Evolutionary conservation across 257 asterid genomes (phyloP).

Genomic region (Avicennia marina): DNA sequence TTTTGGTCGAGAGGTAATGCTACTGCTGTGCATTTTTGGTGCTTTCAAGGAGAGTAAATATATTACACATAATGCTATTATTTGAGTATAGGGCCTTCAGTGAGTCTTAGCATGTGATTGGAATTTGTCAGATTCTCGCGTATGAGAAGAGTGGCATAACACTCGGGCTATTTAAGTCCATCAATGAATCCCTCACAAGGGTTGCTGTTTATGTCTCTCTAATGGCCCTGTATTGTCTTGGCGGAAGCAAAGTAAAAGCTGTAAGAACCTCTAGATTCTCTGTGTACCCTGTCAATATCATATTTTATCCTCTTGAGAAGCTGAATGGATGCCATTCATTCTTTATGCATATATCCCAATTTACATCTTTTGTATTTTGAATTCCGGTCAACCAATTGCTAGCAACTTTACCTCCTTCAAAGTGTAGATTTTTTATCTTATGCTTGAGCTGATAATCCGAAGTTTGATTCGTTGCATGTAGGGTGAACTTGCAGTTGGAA

Average conservation of each 20-base stretch:
- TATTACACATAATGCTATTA: too few relatives aligned
- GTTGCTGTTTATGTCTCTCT: constrained; percentile 89
- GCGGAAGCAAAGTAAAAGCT: constrained; percentile 98
- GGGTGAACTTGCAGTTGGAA: constrained; percentile 96
- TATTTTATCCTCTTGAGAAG: constrained; percentile 3
- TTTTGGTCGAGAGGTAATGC: constrained; percentile 69
- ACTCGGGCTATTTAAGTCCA: constrained; percentile 78
- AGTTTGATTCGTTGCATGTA: constrained; percentile 29
- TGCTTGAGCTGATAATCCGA: too few relatives aligned
- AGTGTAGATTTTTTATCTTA: too few relatives aligned
- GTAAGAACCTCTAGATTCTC: constrained; percentile 49
- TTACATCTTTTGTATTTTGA: too few relatives aligned
- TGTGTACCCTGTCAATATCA: neutral
- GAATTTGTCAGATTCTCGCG: constrained; percentile 58
- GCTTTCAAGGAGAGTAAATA: neutral
- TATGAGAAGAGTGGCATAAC: constrained; percentile 81
- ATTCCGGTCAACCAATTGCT: too few relatives aligned
- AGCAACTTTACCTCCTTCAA: too few relatives aligned
- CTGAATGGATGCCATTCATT: too few relatives aligned
- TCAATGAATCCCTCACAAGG: constrained; percentile 90
- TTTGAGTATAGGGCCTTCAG: too few relatives aligned
- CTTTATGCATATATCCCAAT: too few relatives aligned
- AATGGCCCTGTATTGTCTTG: constrained; percentile 86
- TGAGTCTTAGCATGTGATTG: constrained; percentile 19
- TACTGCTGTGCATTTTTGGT: neutral